Percentiles rank a stretch among this genome's conserved stretches.
Evolutionary conservation across 177 flowering plant genomes (phyloP).

Genomic region (Vitis hybrid): DNA sequence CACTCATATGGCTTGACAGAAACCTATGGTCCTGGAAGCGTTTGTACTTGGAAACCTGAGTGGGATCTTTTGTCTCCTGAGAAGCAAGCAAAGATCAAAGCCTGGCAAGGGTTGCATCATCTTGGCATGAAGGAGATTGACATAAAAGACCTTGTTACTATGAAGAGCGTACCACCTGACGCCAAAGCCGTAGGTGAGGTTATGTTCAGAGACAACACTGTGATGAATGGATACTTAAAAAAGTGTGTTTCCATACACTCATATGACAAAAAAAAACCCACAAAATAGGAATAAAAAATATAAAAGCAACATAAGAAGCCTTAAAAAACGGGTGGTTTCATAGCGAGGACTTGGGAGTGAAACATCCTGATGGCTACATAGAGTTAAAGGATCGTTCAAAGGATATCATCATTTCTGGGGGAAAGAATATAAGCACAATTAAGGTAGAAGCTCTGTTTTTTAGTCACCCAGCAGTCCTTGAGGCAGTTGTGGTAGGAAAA

Average conservation of each 20-base stretch:
- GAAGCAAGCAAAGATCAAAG: constrained; percentile 24
- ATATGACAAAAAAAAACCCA: too few species aligned
- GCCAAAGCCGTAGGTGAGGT: constrained; percentile 20
- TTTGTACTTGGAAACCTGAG: constrained; percentile 30
- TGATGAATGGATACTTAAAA: constrained; percentile 21
- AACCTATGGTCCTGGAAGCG: constrained; percentile 23
- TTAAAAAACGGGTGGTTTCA: constrained; percentile 21
- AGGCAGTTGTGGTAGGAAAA: constrained; percentile 19
- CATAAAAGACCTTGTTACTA: constrained; percentile 10
- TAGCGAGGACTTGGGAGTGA: constrained; percentile 16
- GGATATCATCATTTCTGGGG: constrained; percentile 15
- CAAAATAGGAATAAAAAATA: too few species aligned
- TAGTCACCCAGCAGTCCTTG: constrained; percentile 13
- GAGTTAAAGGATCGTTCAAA: constrained; percentile 18
- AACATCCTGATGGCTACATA: constrained; percentile 12
- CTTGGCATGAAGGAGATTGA: constrained; percentile 11
- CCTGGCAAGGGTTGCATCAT: constrained; percentile 28
- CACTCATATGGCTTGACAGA: constrained; percentile 45
- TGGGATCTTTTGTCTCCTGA: constrained; percentile 21
- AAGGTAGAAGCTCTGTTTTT: constrained; percentile 14
- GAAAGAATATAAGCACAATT: constrained; percentile 14
- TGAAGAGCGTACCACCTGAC: constrained; percentile 14
- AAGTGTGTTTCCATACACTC: background rate
- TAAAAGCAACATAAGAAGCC: constrained; percentile 15
- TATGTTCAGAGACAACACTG: constrained; percentile 17